Conservation (phyloP, 768 basidiomycete genomes). For the Lactarius vividus region DNA sequence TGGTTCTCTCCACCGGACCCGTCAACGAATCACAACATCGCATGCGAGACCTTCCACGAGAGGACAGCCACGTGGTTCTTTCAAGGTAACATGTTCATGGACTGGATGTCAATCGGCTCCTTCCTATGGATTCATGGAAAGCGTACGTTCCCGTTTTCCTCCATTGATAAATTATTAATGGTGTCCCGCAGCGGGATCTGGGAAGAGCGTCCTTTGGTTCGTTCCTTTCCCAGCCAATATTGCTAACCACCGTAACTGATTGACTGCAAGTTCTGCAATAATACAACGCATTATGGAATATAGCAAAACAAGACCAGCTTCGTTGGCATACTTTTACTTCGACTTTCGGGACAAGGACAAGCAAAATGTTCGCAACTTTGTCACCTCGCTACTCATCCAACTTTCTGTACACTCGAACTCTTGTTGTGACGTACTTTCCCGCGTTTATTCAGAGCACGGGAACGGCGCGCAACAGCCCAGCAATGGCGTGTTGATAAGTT, state of each 20-base stretch:
- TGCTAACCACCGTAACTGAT: not conserved
- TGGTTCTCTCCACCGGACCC: slow-evolving; percentile 12
- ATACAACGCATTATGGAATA: not conserved
- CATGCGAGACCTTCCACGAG: not conserved
- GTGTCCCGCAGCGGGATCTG: not conserved
- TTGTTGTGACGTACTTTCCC: not conserved
- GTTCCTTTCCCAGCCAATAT: not conserved
- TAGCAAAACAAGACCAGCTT: not conserved
- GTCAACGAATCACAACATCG: slow-evolving; percentile 1
- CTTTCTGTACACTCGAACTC: not conserved
- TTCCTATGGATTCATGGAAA: slow-evolving; percentile 12
- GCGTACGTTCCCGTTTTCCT: not conserved
- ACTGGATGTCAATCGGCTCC: slow-evolving; percentile 6
- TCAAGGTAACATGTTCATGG: not conserved
- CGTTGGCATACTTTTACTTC: not conserved
- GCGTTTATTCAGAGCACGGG: not conserved
- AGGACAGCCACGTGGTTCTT: slow-evolving; percentile 9
- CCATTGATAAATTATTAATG: not conserved
- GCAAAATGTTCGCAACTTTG: not conserved
- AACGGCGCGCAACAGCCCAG: not conserved
- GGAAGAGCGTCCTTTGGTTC: not conserved
- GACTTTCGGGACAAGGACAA: not conserved
- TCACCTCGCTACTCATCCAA: not conserved
- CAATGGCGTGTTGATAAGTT: not conserved
- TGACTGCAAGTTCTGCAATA: not conserved